Evolutionary conservation across 2,329 filamentous ascomycete species (phyloP).

Genomic region (Periconia macrospinosa): DNA sequence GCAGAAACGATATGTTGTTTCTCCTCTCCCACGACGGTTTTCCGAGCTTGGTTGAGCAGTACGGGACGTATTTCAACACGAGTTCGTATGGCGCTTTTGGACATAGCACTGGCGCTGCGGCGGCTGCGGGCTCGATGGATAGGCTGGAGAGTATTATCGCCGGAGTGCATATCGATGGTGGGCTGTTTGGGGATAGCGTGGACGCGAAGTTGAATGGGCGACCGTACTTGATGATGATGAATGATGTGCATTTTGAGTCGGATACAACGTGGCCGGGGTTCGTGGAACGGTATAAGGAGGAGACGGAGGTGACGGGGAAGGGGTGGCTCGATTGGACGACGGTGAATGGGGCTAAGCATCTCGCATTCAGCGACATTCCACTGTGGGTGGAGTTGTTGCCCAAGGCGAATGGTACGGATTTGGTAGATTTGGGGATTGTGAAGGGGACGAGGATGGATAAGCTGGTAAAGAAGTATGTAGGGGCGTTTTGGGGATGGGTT

Average conservation of each 20-base stretch:
- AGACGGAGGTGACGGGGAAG: conserved; percentile 11
- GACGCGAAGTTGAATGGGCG: conserved; percentile 13
- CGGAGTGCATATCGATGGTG: conserved; percentile 23
- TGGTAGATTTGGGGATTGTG: conserved; percentile 14
- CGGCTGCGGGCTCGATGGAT: conserved; percentile 11
- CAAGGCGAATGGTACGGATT: conserved; percentile 13
- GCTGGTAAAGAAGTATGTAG: conserved; percentile 10
- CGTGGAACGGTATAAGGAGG: not conserved
- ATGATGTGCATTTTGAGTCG: conserved; percentile 15
- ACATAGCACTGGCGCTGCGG: conserved; percentile 24
- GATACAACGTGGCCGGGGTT: conserved; percentile 24
- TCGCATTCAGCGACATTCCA: conserved; percentile 24
- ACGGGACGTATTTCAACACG: conserved; percentile 10
- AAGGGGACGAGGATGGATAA: conserved; percentile 20
- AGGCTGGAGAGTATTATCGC: conserved; percentile 13
- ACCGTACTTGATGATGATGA: conserved; percentile 21
- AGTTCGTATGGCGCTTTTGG: conserved; percentile 17
- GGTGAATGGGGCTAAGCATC: conserved; percentile 18
- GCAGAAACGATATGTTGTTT: conserved; percentile 18
- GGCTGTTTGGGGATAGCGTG: conserved; percentile 11
- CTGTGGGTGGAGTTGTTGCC: conserved; percentile 26
- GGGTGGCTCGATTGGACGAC: conserved; percentile 26
- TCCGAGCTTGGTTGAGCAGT: conserved; percentile 1
- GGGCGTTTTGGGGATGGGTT: conserved; percentile 2
- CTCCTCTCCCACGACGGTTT: conserved; percentile 6